These are phyloP conservation scores for Rhododendron vialii DNA, from an alignment of 148 eudicot genomes.

Conservation along the genomic window DNA sequence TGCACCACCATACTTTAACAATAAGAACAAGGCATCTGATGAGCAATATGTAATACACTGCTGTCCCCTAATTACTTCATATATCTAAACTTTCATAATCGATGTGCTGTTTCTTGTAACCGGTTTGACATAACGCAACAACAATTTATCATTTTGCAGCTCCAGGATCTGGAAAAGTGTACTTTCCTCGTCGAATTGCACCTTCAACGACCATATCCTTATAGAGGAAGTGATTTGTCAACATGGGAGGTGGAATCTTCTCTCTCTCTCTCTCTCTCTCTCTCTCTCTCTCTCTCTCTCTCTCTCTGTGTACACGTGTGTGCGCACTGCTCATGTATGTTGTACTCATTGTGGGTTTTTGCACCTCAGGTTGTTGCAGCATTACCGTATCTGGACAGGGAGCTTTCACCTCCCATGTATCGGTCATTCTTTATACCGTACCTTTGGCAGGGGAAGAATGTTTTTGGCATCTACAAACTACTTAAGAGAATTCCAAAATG, in stretches of 20 bases:
- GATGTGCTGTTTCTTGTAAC: background rate
- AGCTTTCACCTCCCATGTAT: slow-evolving; percentile 64
- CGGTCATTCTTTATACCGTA: slow-evolving; percentile 87
- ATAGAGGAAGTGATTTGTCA: slow-evolving; percentile 81
- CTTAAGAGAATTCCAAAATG: slow-evolving; percentile 57
- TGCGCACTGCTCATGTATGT: background rate
- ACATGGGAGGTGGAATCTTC: slow-evolving; percentile 79
- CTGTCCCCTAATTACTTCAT: slow-evolving; percentile 8
- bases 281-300: slow-evolving; percentile 8
- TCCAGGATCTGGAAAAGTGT: slow-evolving; percentile 68
- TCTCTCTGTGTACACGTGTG: background rate
- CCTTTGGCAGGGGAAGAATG: slow-evolving; percentile 77
- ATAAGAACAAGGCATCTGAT: slow-evolving; percentile 83
- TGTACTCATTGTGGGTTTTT: background rate
- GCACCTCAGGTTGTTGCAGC: slow-evolving; percentile 68
- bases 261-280: slow-evolving; percentile 7
- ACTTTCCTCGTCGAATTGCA: slow-evolving; percentile 89
- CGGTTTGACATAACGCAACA: background rate
- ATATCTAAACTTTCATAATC: background rate
- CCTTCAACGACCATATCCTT: slow-evolving; percentile 71
- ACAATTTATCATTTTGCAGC: slow-evolving; percentile 37
- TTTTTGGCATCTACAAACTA: slow-evolving; percentile 79
- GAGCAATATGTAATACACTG: slow-evolving; percentile 69
- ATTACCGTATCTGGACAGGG: slow-evolving; percentile 77
- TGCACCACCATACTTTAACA: slow-evolving; percentile 86